Evolutionary conservation across 1,284 basidiomycete species (phyloP).

Genomic region (Leccinum insolens): DNA sequence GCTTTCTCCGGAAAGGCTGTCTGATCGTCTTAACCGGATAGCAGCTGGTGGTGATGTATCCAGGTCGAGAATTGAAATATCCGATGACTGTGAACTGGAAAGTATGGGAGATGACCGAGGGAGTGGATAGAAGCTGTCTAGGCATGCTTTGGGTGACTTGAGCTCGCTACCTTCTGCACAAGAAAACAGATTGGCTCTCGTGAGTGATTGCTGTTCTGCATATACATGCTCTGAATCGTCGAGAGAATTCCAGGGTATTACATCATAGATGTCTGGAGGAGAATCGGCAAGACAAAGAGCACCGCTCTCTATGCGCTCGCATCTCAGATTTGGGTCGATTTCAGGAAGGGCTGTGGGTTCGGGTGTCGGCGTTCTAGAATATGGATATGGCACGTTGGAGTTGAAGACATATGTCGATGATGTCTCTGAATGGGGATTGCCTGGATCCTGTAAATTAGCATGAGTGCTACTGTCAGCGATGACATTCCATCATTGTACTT

Average conservation of each 20-base stretch:
- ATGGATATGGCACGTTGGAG: background rate
- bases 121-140: slow-evolving; percentile 9
- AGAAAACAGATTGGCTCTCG: background rate
- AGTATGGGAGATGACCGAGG: slow-evolving; percentile 26
- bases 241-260: background rate
- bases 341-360: background rate
- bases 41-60: slow-evolving; percentile 26
- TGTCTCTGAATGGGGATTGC: background rate
- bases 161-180: background rate
- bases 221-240: slow-evolving; percentile 7
- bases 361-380: background rate
- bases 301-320: background rate
- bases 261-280: background rate
- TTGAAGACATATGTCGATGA: background rate
- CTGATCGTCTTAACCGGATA: slow-evolving; percentile 1
- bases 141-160: background rate
- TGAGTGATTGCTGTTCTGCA: slow-evolving; percentile 1
- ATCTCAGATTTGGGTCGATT: background rate
- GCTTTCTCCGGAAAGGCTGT: slow-evolving; percentile 2
- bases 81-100: slow-evolving; percentile 16
- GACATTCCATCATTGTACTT: slow-evolving; percentile 17
- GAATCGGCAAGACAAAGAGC: slow-evolving; percentile 1
- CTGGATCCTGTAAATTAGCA: slow-evolving; percentile 11
- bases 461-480: slow-evolving; percentile 9
- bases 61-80: slow-evolving; percentile 24